These are phyloP conservation scores for Arthrobotrys sinensis DNA, from an alignment of 2,329 filamentous ascomycete genomes.

Conservation along the genomic window DNA sequence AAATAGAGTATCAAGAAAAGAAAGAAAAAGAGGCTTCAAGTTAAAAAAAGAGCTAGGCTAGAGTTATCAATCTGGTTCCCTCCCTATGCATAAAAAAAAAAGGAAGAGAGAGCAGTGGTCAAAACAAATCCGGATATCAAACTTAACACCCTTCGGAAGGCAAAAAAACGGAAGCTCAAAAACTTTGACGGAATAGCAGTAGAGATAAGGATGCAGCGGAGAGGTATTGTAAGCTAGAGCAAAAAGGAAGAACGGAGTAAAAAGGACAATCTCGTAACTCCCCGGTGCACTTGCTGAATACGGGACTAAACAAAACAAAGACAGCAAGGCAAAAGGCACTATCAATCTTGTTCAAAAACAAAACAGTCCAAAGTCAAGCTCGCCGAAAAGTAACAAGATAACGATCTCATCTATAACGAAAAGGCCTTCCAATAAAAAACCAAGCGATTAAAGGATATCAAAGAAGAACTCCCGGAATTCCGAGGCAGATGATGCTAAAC, in stretches of 20 bases:
- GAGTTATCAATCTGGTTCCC: constrained; percentile 40
- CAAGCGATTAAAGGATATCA: constrained; percentile 26
- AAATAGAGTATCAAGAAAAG: not conserved
- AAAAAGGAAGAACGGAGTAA: constrained; percentile 14
- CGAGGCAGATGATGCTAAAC: constrained; percentile 15
- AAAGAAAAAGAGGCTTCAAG: not conserved
- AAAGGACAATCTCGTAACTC: constrained; percentile 40
- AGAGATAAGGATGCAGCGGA: constrained; percentile 58
- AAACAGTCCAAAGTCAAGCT: constrained; percentile 25
- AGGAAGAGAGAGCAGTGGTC: not conserved
- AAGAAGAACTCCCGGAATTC: constrained; percentile 12
- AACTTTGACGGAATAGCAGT: not conserved
- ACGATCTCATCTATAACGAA: constrained; percentile 53
- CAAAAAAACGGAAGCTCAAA: constrained; percentile 11
- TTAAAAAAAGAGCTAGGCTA: constrained; percentile 15
- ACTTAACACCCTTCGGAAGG: constrained; percentile 9
- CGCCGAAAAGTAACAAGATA: constrained; percentile 32
- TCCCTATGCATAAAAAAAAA: constrained; percentile 28
- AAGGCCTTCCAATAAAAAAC: constrained; percentile 11
- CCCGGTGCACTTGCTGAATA: constrained; percentile 24
- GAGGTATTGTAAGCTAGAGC: constrained; percentile 52
- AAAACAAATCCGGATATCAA: constrained; percentile 26
- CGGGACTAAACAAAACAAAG: not conserved
- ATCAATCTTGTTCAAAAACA: constrained; percentile 46
- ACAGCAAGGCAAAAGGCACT: constrained; percentile 17